Base-by-base conservation (phyloP, 2,329 filamentous ascomycete species). In the Pyrenochaeta sp. region DNA sequence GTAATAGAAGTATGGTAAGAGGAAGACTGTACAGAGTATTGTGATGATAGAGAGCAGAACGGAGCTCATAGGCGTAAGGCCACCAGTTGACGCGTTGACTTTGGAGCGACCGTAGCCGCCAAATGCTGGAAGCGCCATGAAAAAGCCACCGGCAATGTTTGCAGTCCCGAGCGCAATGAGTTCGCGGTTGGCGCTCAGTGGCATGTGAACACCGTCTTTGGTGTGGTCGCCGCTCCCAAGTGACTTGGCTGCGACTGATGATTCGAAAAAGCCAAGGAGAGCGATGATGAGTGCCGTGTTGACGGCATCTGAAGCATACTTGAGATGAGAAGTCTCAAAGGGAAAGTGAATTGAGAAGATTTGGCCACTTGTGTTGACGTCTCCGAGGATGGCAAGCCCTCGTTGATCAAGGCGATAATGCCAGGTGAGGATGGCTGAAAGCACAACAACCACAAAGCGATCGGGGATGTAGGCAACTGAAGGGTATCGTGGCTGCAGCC, bases 211-310 rank as follows among this genome's bases (percentile, higher is more conserved):
- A 9, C 86, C 86, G 58, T 89, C 85, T 45, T 85, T 78, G 10
- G 72, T 75, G 10, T 67, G 64, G 50, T 80, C 85, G 6, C 81
- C 81, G 42, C 80, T 81, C 11, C 72, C 71, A 2, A 99, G 79
- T 58, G 91, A 94, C 77, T 98, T 98, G 31, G 95, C 95, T 1
- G 95, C 95, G 11, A 99, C 92, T 0, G 92, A 97, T 2, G 92
- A 97, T 76, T 99, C 95, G 67, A 99, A 99, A 77, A 99, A 99
- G n/a, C 95, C 95, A 0, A 99, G 87, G 20, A 99, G 82, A 0
- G 93, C 92, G 60, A 99, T 97, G 48, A 98, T 82, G 69, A 99
- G 97, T 0, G 92, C 90, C 0, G 95, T 98, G 45, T 91, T 89
- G 83, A 98, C 90, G 32, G 92, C 90, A 58, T 92, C 90, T 18